A percentile compares a stretch with the other conserved stretches of the same genome.
Evolutionary conservation across 2,329 filamentous ascomycete species (phyloP).

Genomic region (Chrysoporthe deuterocubensis): DNA sequence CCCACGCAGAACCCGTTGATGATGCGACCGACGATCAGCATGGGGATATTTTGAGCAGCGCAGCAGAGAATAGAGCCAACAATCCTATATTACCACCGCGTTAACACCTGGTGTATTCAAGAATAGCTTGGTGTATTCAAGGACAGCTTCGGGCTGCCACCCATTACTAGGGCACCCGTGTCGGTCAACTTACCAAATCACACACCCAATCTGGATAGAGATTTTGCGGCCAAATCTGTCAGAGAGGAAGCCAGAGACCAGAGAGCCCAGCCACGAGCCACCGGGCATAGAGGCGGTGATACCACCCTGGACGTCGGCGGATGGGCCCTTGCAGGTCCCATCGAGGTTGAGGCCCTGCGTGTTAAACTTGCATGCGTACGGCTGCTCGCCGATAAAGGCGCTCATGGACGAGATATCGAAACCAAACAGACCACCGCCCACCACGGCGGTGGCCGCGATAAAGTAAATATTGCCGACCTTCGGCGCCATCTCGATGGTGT

Average conservation of each 20-base stretch:
- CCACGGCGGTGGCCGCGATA: conserved; percentile 48
- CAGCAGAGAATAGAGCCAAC: conserved; percentile 52
- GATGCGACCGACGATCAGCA: conserved; percentile 70
- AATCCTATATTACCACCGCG: conserved; percentile 41
- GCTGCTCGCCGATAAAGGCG: conserved; percentile 47
- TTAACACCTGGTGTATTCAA: not conserved
- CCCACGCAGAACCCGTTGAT: conserved; percentile 75
- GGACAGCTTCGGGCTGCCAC: too few relatives aligned
- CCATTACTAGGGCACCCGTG: too few relatives aligned
- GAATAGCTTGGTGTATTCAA: too few relatives aligned
- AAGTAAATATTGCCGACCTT: conserved; percentile 46
- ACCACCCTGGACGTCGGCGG: conserved; percentile 57
- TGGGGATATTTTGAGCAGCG: conserved; percentile 51
- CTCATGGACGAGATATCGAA: conserved; percentile 45
- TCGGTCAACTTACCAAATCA: conserved; percentile 51
- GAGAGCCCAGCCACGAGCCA: conserved; percentile 69
- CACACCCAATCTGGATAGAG: conserved; percentile 54
- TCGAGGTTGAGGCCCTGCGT: conserved; percentile 39
- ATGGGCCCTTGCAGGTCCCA: conserved; percentile 55
- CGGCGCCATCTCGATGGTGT: conserved; percentile 7
- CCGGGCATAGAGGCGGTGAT: conserved; percentile 74
- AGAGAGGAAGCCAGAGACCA: conserved; percentile 62
- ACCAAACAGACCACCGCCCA: conserved; percentile 35
- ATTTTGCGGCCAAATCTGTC: conserved; percentile 56
- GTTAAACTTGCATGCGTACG: conserved; percentile 50